A percentile compares a stretch with the other conserved stretches of the same genome.
phyloP scores from a whole-genome alignment of 2,329 filamentous ascomycete genomes.

The Escovopsis sp. region DNA sequence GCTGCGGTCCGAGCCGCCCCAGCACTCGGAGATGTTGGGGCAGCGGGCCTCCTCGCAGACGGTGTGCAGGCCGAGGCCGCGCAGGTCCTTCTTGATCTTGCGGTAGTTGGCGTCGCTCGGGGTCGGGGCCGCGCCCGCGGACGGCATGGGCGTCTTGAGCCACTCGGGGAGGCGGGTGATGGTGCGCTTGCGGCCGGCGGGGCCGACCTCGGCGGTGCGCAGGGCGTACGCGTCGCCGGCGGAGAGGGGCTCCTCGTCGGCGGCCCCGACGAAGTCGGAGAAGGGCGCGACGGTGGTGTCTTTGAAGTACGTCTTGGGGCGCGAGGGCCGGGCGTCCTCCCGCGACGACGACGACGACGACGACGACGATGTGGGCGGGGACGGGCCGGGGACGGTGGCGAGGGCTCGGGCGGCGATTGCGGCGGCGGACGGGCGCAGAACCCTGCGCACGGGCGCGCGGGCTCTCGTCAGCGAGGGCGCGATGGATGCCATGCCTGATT shows the following conservation, averaged over 20 bases:
- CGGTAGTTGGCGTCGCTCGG: slow-evolving; percentile 71
- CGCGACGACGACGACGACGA: too few species aligned
- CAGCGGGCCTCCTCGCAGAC: slow-evolving; percentile 96
- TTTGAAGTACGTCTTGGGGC: slow-evolving; percentile 41
- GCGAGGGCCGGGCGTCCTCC: slow-evolving; percentile 12
- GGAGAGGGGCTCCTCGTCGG: slow-evolving; percentile 29
- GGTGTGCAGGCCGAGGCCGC: slow-evolving; percentile 80
- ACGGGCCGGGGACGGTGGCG: slow-evolving; percentile 30
- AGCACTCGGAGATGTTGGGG: slow-evolving; percentile 96
- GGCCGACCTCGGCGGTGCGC: slow-evolving; percentile 49
- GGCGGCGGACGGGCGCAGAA: slow-evolving; percentile 18
- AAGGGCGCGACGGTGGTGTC: slow-evolving; percentile 42
- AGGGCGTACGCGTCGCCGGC: slow-evolving; percentile 43
- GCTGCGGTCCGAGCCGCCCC: slow-evolving; percentile 79
- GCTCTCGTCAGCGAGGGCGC: slow-evolving; percentile 27
- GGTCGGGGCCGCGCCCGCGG: slow-evolving; percentile 55
- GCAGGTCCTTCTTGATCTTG: slow-evolving; percentile 84
- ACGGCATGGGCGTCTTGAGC: slow-evolving; percentile 89
- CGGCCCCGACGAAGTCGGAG: slow-evolving; percentile 39
- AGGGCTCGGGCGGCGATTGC: slow-evolving; percentile 22
- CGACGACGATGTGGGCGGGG: slow-evolving; percentile 11
- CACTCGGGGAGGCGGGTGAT: slow-evolving; percentile 72
- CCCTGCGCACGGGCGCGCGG: slow-evolving; percentile 27
- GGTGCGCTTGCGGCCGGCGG: slow-evolving; percentile 45
- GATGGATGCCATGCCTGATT: slow-evolving; percentile 22